Evolutionary conservation across 2,329 filamentous ascomycete genomes (phyloP).

Genomic region (Tympanopsis confertula): DNA sequence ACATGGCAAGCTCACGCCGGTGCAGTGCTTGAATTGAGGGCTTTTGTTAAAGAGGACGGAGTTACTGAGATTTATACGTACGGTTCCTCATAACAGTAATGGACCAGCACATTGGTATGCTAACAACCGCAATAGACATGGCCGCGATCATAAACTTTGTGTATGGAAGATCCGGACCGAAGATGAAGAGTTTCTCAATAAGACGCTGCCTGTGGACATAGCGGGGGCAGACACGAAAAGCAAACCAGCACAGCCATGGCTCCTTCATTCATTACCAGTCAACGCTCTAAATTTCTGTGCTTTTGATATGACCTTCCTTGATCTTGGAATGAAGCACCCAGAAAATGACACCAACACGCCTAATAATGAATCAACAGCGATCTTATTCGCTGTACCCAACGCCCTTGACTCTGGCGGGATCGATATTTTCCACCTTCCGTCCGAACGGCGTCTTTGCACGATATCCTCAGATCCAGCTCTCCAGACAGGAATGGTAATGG

Average conservation of each 20-base stretch:
- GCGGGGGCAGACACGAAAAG: constrained; percentile 8
- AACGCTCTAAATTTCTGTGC: constrained; percentile 94
- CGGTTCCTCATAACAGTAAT: not conserved
- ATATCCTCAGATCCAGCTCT: constrained; percentile 27
- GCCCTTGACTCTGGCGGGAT: constrained; percentile 30
- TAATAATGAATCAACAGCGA: constrained; percentile 15
- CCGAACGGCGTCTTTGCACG: constrained; percentile 54
- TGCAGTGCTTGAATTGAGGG: constrained; percentile 62
- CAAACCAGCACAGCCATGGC: constrained; percentile 55
- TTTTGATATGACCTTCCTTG: constrained; percentile 33
- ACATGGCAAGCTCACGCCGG: constrained; percentile 80
- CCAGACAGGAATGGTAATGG: constrained; percentile 79
- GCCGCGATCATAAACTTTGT: constrained; percentile 74
- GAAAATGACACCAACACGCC: constrained; percentile 14
- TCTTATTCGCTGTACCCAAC: not conserved
- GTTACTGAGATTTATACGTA: constrained; percentile 6
- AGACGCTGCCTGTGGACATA: constrained; percentile 57
- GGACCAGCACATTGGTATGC: not conserved
- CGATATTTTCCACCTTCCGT: constrained; percentile 75
- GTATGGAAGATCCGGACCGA: constrained; percentile 64
- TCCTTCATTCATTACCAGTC: constrained; percentile 72
- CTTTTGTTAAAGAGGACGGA: constrained; percentile 39
- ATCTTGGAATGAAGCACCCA: not conserved
- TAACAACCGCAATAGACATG: constrained; percentile 49
- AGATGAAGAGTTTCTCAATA: constrained; percentile 56